Evolutionary conservation across 306 rosid species (phyloP).

Genomic region (Casuarina glauca): DNA sequence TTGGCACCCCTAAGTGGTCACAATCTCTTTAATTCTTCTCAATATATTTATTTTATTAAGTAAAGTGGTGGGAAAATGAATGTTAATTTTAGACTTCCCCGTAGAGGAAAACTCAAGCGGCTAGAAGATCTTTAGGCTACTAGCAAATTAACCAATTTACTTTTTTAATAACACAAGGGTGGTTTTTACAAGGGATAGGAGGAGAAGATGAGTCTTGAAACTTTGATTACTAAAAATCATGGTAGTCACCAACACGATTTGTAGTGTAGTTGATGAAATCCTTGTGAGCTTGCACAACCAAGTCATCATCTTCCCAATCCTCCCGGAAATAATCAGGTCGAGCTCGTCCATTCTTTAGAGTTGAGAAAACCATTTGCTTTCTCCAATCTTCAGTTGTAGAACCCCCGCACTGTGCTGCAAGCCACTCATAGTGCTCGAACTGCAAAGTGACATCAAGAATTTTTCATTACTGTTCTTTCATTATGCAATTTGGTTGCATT

Average conservation of each 20-base stretch:
- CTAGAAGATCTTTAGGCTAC: too few relatives aligned
- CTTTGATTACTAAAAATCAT: background rate
- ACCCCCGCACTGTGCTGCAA: conserved; percentile 53
- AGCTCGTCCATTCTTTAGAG: conserved; percentile 23
- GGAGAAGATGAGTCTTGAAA: background rate
- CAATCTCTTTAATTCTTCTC: too few relatives aligned
- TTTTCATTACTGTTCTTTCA: background rate
- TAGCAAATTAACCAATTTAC: too few relatives aligned
- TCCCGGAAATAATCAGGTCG: conserved; percentile 62
- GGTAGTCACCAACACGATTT: too few relatives aligned
- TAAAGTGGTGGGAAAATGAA: too few relatives aligned
- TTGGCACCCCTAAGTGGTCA: too few relatives aligned
- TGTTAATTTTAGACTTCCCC: too few relatives aligned
- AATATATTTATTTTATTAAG: too few relatives aligned
- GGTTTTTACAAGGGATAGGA: too few relatives aligned
- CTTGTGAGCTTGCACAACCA: conserved; percentile 48
- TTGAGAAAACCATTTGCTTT: conserved; percentile 41
- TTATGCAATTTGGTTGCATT: background rate
- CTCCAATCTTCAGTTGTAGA: conserved; percentile 68
- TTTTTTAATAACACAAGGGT: too few relatives aligned
- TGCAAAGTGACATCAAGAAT: conserved; percentile 34
- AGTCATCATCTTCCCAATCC: conserved; percentile 63
- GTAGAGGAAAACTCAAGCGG: too few relatives aligned
- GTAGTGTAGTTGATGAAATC: background rate
- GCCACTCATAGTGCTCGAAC: conserved; percentile 72